Percentiles rank a stretch among this genome's conserved stretches.
Evolutionary conservation across 768 basidiomycete species (phyloP).

Genomic region (Leccinum boreale): DNA sequence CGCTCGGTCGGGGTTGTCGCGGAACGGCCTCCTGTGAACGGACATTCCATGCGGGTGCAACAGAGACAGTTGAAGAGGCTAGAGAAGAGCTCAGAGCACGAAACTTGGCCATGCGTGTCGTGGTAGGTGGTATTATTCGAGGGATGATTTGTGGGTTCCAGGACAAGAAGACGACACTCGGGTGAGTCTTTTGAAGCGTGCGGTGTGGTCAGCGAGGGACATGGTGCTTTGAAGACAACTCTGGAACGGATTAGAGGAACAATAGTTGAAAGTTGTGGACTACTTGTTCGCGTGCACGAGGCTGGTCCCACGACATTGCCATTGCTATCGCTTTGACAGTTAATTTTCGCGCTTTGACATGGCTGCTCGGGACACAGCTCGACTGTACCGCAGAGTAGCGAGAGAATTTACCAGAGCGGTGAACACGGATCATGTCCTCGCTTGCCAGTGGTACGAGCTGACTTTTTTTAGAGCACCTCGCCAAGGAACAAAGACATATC

Average conservation of each 20-base stretch:
- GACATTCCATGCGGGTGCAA: background rate
- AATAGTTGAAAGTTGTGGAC: constrained; percentile 12
- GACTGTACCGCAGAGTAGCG: constrained; percentile 29
- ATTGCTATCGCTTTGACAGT: constrained; percentile 14
- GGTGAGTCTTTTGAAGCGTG: constrained; percentile 18
- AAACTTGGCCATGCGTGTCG: constrained; percentile 14
- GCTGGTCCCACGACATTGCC: constrained; percentile 15
- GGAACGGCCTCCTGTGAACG: constrained; percentile 4
- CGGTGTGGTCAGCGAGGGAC: background rate
- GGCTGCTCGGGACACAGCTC: constrained; percentile 13
- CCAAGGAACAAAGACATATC: constrained; percentile 42
- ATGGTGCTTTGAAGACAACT: constrained; percentile 17
- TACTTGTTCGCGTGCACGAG: background rate
- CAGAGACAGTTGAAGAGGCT: constrained; percentile 1
- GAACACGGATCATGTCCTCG: background rate
- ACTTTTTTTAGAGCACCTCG: constrained; percentile 34
- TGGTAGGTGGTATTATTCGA: constrained; percentile 1
- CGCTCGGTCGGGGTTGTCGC: background rate
- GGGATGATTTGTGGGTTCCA: background rate
- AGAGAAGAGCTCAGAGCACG: constrained; percentile 20
- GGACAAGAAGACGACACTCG: background rate
- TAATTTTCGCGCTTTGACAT: constrained; percentile 24
- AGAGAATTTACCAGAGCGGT: constrained; percentile 31
- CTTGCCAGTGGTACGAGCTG: background rate
- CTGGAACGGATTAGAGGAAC: constrained; percentile 13